Conservation (phyloP, 352 stramenopile genomes). For the Pythium brassicae region DNA sequence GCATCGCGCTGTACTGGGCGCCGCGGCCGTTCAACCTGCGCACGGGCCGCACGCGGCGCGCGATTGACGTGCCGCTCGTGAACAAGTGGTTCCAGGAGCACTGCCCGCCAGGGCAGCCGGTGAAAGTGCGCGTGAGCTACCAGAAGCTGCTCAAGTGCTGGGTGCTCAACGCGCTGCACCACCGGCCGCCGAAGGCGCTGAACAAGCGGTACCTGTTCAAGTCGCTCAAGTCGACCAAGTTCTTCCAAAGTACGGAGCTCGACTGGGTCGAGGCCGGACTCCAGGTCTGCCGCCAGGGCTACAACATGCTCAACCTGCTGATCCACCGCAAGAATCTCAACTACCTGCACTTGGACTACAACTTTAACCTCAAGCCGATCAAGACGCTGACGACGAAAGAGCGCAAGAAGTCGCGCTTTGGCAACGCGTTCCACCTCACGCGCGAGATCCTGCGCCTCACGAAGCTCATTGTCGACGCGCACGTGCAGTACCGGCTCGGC, state of each 20-base stretch:
- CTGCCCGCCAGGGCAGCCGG: constrained; percentile 96
- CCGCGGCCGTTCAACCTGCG: constrained; percentile 97
- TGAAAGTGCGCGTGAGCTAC: constrained; percentile 99
- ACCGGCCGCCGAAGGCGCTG: constrained; percentile 89
- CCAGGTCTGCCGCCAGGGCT: constrained; percentile 97
- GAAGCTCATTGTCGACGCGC: constrained; percentile 99
- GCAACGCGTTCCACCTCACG: constrained; percentile 95
- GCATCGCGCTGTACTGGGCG: constrained; percentile 98
- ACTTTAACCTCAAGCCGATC: constrained; percentile 99
- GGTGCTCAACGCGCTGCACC: constrained; percentile 98
- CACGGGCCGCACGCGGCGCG: constrained; percentile 93
- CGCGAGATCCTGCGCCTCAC: constrained; percentile 99
- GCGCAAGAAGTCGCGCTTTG: constrained; percentile 98
- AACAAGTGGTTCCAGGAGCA: constrained; percentile 99
- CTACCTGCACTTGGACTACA: constrained; percentile 99
- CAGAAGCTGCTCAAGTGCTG: constrained; percentile 99
- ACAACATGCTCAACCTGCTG: constrained; percentile 99
- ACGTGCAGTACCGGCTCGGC: constrained; percentile 99
- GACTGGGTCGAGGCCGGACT: constrained; percentile 99
- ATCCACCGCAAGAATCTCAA: constrained; percentile 99
- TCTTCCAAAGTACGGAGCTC: constrained; percentile 99
- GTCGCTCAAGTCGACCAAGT: constrained; percentile 99
- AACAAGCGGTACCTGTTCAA: constrained; percentile 99
- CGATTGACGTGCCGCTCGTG: constrained; percentile 98
- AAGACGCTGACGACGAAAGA: constrained; percentile 99